Conservation (phyloP, 2,329 filamentous ascomycete species). For the Scytalidium sp. region DNA sequence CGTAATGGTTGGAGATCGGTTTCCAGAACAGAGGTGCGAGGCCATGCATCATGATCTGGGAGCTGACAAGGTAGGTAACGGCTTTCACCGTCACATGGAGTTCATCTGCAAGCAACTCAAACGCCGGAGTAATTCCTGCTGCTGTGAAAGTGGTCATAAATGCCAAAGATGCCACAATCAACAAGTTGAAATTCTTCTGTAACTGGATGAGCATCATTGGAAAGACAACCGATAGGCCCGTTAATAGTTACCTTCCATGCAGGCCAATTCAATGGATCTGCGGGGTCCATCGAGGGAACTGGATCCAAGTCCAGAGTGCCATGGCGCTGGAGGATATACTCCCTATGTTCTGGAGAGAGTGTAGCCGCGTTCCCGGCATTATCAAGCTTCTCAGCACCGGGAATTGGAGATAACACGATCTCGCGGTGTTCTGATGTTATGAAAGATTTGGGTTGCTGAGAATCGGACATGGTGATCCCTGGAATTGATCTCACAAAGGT, state of each 20-base stretch:
- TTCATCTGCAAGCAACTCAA: constrained; percentile 43
- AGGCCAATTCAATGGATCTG: constrained; percentile 54
- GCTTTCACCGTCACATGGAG: constrained; percentile 39
- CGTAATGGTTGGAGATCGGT: constrained; percentile 47
- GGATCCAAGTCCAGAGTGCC: constrained; percentile 51
- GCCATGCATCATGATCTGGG: constrained; percentile 49
- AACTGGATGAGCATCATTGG: too few relatives aligned
- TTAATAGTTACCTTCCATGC: constrained; percentile 48
- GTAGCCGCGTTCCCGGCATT: too few relatives aligned
- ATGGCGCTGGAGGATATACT: constrained; percentile 48
- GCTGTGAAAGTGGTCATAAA: constrained; percentile 51
- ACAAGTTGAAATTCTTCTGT: constrained; percentile 46
- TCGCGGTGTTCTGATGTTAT: too few relatives aligned
- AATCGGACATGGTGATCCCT: too few relatives aligned
- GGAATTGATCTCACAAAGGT: too few relatives aligned
- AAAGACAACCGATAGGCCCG: too few relatives aligned
- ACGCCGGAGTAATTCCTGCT: constrained; percentile 47
- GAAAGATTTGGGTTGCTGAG: too few relatives aligned
- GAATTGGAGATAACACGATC: too few relatives aligned
- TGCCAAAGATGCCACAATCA: constrained; percentile 49
- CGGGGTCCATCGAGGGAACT: constrained; percentile 42
- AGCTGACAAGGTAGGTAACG: constrained; percentile 46
- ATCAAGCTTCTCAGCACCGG: too few relatives aligned
- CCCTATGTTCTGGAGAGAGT: constrained; percentile 34
- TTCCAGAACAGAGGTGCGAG: constrained; percentile 50